phyloP scores from a whole-genome alignment of 2,329 filamentous ascomycete genomes.

The Nigrospora osmanthi region DNA sequence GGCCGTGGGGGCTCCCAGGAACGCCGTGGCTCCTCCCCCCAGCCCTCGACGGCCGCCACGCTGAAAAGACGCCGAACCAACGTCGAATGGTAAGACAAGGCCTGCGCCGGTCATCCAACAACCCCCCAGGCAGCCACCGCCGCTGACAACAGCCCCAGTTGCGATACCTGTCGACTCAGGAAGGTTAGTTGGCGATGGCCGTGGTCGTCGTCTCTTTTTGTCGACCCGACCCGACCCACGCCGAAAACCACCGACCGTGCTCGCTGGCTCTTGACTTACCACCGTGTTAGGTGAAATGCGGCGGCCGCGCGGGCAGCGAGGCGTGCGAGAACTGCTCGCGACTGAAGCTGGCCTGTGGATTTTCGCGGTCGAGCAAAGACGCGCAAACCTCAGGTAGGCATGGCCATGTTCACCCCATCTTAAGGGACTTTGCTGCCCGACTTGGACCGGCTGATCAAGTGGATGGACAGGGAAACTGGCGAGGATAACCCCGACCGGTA shows the following conservation, averaged over 20 bases:
- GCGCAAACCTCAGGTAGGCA: no score
- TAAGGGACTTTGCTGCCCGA: no score
- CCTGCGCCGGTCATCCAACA: no score
- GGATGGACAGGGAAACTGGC: conserved; percentile 18
- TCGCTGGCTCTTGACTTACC: conserved; percentile 1
- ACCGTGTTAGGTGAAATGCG: conserved; percentile 30
- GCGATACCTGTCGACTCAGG: neutral
- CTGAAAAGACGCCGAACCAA: conserved; percentile 1
- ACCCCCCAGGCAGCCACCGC: no score
- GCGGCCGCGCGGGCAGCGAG: conserved; percentile 25
- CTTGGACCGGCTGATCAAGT: no score
- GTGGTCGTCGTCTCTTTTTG: no score
- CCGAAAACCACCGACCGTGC: no score
- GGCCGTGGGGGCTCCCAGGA: no score
- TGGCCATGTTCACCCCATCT: no score
- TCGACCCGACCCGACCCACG: no score
- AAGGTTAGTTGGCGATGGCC: neutral
- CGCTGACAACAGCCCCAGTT: neutral
- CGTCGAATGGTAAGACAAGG: conserved; percentile 1
- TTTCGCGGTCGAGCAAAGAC: conserved; percentile 10
- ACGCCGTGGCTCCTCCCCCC: neutral
- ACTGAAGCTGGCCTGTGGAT: conserved; percentile 28
- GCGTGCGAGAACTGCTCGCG: conserved; percentile 29
- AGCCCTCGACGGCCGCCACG: neutral
- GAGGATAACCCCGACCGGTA: conserved; percentile 29